Evolutionary conservation across 2,329 filamentous ascomycete species (phyloP).

Genomic region (Leptosphaerulina australis): DNA sequence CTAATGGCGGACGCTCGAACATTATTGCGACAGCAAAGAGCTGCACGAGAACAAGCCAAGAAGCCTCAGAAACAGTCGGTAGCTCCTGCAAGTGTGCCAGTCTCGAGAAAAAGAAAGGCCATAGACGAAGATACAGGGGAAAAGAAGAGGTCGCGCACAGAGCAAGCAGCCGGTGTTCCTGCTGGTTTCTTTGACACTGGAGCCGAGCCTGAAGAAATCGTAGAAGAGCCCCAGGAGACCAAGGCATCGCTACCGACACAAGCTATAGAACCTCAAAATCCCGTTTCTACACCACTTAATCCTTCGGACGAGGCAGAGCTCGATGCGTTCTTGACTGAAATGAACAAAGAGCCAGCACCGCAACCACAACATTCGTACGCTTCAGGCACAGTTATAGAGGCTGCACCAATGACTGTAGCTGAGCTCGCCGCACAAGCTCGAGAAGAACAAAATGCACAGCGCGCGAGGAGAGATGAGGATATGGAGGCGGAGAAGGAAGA

Average conservation of each 20-base stretch:
- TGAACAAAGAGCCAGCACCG: slow-evolving; percentile 79
- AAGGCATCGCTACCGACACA: slow-evolving; percentile 8
- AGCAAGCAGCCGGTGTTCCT: slow-evolving; percentile 41
- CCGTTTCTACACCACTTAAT: slow-evolving; percentile 21
- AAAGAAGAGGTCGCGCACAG: slow-evolving; percentile 43
- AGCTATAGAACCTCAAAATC: slow-evolving; percentile 14
- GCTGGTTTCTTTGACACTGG: slow-evolving; percentile 46
- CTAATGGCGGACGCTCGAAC: slow-evolving; percentile 49
- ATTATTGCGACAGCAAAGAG: slow-evolving; percentile 48
- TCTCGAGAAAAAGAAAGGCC: slow-evolving; percentile 47
- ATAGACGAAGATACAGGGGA: slow-evolving; percentile 37
- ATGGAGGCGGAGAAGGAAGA: slow-evolving; percentile 57
- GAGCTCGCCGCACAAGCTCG: slow-evolving; percentile 55
- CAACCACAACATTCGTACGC: slow-evolving; percentile 72
- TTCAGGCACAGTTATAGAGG: slow-evolving; percentile 51
- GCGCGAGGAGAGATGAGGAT: slow-evolving; percentile 52
- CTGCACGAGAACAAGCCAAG: slow-evolving; percentile 44
- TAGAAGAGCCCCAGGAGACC: background rate
- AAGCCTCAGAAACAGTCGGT: slow-evolving; percentile 38
- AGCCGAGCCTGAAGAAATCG: slow-evolving; percentile 17
- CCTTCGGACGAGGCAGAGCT: slow-evolving; percentile 50
- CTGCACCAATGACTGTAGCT: slow-evolving; percentile 55
- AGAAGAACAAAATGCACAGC: slow-evolving; percentile 53
- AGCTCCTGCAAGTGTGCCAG: slow-evolving; percentile 36
- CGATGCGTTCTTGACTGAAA: slow-evolving; percentile 60